Conservation (phyloP, 1,284 basidiomycete genomes). For the Mrakiaceae sp. region DNA sequence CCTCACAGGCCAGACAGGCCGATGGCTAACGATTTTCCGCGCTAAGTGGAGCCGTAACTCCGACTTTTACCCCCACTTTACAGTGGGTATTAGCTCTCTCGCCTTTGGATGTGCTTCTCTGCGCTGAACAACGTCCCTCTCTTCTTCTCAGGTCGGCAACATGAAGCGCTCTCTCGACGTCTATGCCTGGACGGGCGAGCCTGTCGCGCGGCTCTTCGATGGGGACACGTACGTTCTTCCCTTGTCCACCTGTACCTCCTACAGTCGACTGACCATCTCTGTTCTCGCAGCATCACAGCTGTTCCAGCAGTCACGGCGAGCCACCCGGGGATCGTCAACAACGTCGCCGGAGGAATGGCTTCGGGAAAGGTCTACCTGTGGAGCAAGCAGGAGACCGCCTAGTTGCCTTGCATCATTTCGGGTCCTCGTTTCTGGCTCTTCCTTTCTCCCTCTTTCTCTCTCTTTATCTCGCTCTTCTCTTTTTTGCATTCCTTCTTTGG, state of each 20-base stretch:
- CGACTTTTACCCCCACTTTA: slow-evolving; percentile 36
- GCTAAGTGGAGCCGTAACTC: slow-evolving; percentile 36
- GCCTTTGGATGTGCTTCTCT: background rate
- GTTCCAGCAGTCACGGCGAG: slow-evolving; percentile 37
- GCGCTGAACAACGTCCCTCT: background rate
- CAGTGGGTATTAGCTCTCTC: slow-evolving; percentile 20
- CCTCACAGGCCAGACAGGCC: slow-evolving; percentile 32
- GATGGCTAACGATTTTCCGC: slow-evolving; percentile 39
- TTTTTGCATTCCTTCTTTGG: no score
- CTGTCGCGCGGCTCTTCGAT: slow-evolving; percentile 22
- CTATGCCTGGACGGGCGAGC: slow-evolving; percentile 30
- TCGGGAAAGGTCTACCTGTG: slow-evolving; percentile 24
- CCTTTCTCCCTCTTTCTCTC: no score
- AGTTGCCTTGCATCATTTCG: no score
- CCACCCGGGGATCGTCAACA: slow-evolving; percentile 33
- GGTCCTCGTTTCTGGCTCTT: no score
- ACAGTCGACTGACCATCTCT: background rate
- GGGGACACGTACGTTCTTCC: slow-evolving; percentile 15
- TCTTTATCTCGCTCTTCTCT: no score
- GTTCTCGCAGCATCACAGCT: slow-evolving; percentile 30
- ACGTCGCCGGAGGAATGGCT: slow-evolving; percentile 35
- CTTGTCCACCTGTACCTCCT: background rate
- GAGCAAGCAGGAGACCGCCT: background rate
- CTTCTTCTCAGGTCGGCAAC: slow-evolving; percentile 28
- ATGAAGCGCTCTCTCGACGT: slow-evolving; percentile 38